Conservation (phyloP, 305 asterid genomes). For the Plantago lanceolata region DNA sequence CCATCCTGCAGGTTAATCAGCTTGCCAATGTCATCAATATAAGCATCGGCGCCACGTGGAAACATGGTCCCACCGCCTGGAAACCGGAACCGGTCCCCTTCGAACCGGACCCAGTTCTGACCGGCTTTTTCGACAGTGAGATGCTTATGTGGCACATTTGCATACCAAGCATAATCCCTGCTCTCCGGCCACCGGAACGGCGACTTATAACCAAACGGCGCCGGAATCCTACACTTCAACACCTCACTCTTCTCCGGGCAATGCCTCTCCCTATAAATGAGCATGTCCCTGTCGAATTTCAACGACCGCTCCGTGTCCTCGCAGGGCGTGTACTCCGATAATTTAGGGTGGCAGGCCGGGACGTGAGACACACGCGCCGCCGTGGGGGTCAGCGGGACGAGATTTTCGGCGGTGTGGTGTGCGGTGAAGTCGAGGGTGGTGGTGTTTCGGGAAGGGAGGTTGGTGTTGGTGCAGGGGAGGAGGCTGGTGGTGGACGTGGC, state of each 20-base stretch:
- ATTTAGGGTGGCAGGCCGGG: conserved; percentile 34
- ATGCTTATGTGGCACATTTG: conserved; percentile 57
- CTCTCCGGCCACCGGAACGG: conserved; percentile 47
- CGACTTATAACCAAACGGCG: conserved; percentile 41
- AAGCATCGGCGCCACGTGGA: conserved; percentile 52
- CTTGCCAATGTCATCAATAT: conserved; percentile 47
- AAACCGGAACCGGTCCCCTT: conserved; percentile 48
- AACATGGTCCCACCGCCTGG: conserved; percentile 69
- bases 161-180: conserved; percentile 48
- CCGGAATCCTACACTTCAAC: conserved; percentile 42
- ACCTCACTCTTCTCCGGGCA: conserved; percentile 38
- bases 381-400: conserved; percentile 1
- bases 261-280: conserved; percentile 46
- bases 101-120: conserved; percentile 55
- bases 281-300: conserved; percentile 27
- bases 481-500: conserved; percentile 21
- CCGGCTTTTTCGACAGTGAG: conserved; percentile 51
- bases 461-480: conserved; percentile 26
- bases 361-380: conserved; percentile 9
- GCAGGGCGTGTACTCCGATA: conserved; percentile 49
- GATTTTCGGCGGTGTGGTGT: conserved; percentile 35
- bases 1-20: conserved; percentile 42
- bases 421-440: conserved; percentile 30
- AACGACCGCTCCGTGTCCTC: conserved; percentile 43
- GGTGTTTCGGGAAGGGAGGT: not conserved